These are phyloP conservation scores for Phalaenopsis aphrodite DNA, from an alignment of 106 monocot genomes.

Conservation along the genomic window DNA sequence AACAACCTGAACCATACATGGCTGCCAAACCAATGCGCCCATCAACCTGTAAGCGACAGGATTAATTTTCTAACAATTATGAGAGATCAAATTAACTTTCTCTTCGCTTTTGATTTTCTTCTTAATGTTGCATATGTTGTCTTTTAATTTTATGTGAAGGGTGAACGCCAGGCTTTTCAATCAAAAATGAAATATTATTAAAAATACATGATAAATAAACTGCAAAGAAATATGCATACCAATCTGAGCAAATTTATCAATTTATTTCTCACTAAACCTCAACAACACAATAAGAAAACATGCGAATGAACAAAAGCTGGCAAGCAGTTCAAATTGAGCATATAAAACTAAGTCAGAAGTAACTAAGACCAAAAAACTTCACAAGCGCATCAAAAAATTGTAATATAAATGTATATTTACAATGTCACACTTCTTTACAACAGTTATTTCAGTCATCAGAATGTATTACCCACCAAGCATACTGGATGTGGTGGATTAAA, in stretches of 20 bases:
- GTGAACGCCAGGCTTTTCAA: background rate
- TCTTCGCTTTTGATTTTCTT: background rate
- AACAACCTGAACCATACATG: constrained; percentile 90
- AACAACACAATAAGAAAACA: background rate
- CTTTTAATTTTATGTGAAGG: too few relatives aligned
- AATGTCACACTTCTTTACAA: background rate
- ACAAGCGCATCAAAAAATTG: background rate
- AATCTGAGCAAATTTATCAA: background rate
- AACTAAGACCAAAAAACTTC: background rate
- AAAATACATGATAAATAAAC: background rate
- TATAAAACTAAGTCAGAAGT: background rate
- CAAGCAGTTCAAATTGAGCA: background rate
- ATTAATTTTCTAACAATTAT: background rate
- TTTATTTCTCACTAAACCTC: background rate
- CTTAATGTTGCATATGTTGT: background rate
- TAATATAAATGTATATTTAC: background rate
- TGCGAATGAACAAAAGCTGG: background rate
- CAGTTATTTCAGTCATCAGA: too few relatives aligned
- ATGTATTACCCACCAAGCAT: too few relatives aligned
- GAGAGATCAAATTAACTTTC: background rate
- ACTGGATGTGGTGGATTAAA: too few relatives aligned
- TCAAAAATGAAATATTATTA: background rate
- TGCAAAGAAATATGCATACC: background rate
- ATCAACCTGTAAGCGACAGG: constrained; percentile 43
- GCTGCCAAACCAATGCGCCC: constrained; percentile 97